These are phyloP conservation scores for Schizothecium vesticola DNA, from an alignment of 495 filamentous ascomycete genomes.

Conservation along the genomic window DNA sequence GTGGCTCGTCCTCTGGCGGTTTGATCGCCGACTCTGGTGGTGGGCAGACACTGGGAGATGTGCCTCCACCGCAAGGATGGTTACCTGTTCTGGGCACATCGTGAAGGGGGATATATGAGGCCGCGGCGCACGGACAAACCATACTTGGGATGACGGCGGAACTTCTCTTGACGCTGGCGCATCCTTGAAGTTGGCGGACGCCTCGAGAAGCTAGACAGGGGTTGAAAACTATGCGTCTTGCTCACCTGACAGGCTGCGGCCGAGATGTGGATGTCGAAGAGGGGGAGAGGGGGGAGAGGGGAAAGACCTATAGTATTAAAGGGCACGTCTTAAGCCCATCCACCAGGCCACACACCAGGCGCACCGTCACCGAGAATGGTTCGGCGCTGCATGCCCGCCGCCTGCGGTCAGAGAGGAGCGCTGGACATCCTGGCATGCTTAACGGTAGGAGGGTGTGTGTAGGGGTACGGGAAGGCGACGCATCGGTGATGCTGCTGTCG, in stretches of 20 bases:
- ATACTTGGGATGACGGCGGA: constrained; percentile 24
- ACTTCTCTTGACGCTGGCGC: constrained; percentile 12
- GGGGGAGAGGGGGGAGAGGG: constrained; percentile 9
- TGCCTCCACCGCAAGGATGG: constrained; percentile 15
- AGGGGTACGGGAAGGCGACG: not conserved
- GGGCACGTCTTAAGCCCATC: constrained; percentile 15
- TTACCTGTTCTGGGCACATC: constrained; percentile 8
- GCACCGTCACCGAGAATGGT: constrained; percentile 8
- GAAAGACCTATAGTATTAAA: constrained; percentile 18
- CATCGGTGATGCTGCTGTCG: constrained; percentile 1
- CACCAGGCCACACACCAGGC: constrained; percentile 10
- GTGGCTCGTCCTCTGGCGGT: constrained; percentile 12
- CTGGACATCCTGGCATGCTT: not conserved
- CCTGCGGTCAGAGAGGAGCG: not conserved
- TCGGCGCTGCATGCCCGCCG: constrained; percentile 6
- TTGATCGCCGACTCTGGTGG: constrained; percentile 26
- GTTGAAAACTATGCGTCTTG: constrained; percentile 18
- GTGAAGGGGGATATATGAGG: constrained; percentile 20
- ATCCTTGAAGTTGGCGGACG: constrained; percentile 20
- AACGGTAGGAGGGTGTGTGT: not conserved
- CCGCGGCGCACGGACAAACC: constrained; percentile 26
- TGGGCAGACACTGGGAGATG: constrained; percentile 12
- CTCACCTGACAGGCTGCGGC: constrained; percentile 25
- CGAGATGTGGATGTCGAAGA: constrained; percentile 13
- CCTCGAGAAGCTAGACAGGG: constrained; percentile 20